Percentiles rank a stretch among this genome's conserved stretches.
phyloP scores from a whole-genome alignment of 2,329 filamentous ascomycete genomes.

The Neopestalotiopsis clavispora region DNA sequence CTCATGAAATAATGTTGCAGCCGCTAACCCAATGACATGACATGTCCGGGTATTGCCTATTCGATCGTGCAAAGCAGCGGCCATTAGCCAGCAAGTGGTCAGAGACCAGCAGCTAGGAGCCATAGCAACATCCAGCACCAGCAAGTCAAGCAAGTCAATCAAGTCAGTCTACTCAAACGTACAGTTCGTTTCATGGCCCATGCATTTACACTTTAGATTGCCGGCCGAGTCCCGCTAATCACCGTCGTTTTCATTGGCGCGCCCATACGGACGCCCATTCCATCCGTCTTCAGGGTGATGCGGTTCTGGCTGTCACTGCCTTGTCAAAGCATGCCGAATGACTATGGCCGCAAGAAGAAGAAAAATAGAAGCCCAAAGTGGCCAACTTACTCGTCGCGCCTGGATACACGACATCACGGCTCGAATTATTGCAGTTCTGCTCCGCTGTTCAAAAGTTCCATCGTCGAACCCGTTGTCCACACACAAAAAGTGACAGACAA shows the following conservation, averaged over 20 bases:
- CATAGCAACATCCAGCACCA: background rate
- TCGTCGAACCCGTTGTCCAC: background rate
- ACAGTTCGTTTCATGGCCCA: background rate
- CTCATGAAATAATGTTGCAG: constrained; percentile 21
- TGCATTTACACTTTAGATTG: constrained; percentile 12
- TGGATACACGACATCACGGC: background rate
- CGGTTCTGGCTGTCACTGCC: background rate
- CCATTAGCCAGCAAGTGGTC: no score
- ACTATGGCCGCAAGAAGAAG: background rate
- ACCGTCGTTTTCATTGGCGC: background rate
- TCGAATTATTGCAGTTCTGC: background rate
- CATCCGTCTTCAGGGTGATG: constrained; percentile 3
- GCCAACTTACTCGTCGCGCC: background rate
- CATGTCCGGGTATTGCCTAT: constrained; percentile 22
- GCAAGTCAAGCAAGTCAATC: background rate
- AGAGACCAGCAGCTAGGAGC: background rate
- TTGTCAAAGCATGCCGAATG: background rate
- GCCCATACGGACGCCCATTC: constrained; percentile 4
- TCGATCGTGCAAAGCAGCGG: constrained; percentile 22
- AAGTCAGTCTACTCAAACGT: background rate
- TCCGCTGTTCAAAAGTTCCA: constrained; percentile 1
- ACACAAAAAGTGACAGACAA: background rate
- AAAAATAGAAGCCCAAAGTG: background rate
- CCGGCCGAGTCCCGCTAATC: constrained; percentile 5
- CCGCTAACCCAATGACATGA: constrained; percentile 26